Evolutionary conservation across 2,329 filamentous ascomycete genomes (phyloP), one percentile per base, ranked within the genome.

Genomic region (Scedosporium boydii): DNA sequence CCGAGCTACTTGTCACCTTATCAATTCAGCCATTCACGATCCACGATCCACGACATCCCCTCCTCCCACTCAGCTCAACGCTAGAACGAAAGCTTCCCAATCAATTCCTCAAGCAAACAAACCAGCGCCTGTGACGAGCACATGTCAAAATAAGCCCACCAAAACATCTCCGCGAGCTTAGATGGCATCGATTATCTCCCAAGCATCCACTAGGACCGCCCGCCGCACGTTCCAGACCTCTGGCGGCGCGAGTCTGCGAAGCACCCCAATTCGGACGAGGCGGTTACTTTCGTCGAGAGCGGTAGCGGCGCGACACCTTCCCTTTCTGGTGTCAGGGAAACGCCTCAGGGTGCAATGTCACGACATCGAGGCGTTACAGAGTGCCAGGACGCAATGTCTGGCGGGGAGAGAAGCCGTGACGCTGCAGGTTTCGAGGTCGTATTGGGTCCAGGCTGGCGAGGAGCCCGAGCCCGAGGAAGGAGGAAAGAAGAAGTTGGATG

Each of bases 401-500:
- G 48, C 48, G 14, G 44, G n/a, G n/a, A 26, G 48, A 53, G 48
- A 21, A 14, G 29, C 9, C 14, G 58, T 27, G 26, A 38, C 14
- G 23, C 23, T 9, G 23, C 12, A 2, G 58, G 6, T n/a, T 16
- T 41, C 46, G n/a, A 61, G 59, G 59, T 14, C 12, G 12, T 61
- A 61, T n/a, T 41, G 46, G 59, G 46, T 56, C n/a, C 16, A 26
- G 27, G 46, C 46, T 7, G 59, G 59, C 16, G 59, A 61, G 6
- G 59, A 61, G 59, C 23, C 16, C 7, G 23, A 41, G n/a, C 38
- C 59, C 7, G 27, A 48, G 59, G 59, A 61, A 48, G 27, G 46
- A 10, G 21, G 59, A 18, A 61, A 65, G 61, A 57, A 58, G 41
- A 44, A 62, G 27, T 34, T 64, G 1, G 60, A 58, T 26, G 61